Evolutionary conservation across 2,329 filamentous ascomycete species (phyloP), one percentile per base, ranked within the genome.

Genomic region (Fusarium keratoplasticum): DNA sequence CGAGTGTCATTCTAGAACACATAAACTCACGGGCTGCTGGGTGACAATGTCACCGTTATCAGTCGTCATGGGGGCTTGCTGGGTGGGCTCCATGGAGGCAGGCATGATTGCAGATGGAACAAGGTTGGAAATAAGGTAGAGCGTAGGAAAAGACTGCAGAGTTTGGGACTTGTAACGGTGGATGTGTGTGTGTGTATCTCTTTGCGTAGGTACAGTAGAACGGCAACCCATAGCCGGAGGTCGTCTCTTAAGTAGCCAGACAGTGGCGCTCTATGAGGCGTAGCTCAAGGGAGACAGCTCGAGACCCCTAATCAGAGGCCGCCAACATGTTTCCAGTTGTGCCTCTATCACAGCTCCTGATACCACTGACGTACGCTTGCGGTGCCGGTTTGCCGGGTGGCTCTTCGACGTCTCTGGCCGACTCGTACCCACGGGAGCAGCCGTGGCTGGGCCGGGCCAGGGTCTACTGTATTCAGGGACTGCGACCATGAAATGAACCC

Each of bases 21-120:
- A 18, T 18, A 81, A 18, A 81, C 84, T 71, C 77, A 86, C 84
- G 35, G 84, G 84, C 77, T 86, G 84, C 76, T 85, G 82, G 66
- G 78, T 78, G 77, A 86, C 79, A 62, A 85, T 79, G 35, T 82
- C 80, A 61, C 57, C 71, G 66, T 79, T 74, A 52, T 80, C 79
- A 60, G 78, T 79, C 73, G 83, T 82, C 84, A 86, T 86, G 72
- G 84, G 82, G 74, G 82, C 82, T 80, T 86, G 84, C 78, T 85
- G 84, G 67, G 80, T 80, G 70, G 83, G 84, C 71, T 83, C 84
- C 78, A 82, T 81, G 61, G 82, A 72, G 67, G 80, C 76, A 78
- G 84, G 82, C 84, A 86, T 85, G n/a, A 78, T 83, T 79, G 70
- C 31, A 29, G 22, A 25, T 25, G 59, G 29, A 44, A 50, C 16